A percentile compares a stretch with the other conserved stretches of the same genome.
Conservation (phyloP, 108 stramenopile genomes). For the Cyclotella cryptica region DNA sequence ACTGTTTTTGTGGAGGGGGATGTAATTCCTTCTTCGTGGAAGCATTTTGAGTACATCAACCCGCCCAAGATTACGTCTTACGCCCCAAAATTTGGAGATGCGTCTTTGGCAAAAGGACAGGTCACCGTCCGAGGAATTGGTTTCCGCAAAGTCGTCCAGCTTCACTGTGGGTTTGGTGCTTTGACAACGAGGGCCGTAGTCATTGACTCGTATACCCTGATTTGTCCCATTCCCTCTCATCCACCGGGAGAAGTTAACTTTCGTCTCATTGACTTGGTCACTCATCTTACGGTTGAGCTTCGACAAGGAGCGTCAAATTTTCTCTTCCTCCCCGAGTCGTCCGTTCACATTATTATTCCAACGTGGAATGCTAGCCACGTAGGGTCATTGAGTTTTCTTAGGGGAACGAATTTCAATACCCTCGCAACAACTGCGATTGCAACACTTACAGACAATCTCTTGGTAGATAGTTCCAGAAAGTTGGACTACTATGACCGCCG, state of each 20-base stretch:
- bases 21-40: constrained; percentile 25
- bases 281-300: background rate
- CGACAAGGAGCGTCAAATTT: constrained; percentile 2
- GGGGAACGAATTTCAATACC: constrained; percentile 37
- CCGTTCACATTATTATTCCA: constrained; percentile 29
- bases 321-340: constrained; percentile 32
- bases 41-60: constrained; percentile 43
- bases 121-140: constrained; percentile 38
- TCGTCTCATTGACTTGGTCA: constrained; percentile 35
- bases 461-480: constrained; percentile 44
- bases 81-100: constrained; percentile 11
- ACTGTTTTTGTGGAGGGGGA: constrained; percentile 25
- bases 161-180: constrained; percentile 36
- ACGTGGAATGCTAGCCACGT: constrained; percentile 19
- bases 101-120: constrained; percentile 15
- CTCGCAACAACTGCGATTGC: background rate
- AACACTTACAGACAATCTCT: constrained; percentile 43
- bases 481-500: constrained; percentile 21
- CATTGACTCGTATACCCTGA: constrained; percentile 30
- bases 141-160: constrained; percentile 32
- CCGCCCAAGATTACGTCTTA: constrained; percentile 23
- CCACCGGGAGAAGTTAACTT: constrained; percentile 37
- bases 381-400: constrained; percentile 29
- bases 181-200: constrained; percentile 10
- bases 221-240: constrained; percentile 44